Conservation (phyloP, 176 grass and related monocot genomes). For the Carex littledalei region DNA sequence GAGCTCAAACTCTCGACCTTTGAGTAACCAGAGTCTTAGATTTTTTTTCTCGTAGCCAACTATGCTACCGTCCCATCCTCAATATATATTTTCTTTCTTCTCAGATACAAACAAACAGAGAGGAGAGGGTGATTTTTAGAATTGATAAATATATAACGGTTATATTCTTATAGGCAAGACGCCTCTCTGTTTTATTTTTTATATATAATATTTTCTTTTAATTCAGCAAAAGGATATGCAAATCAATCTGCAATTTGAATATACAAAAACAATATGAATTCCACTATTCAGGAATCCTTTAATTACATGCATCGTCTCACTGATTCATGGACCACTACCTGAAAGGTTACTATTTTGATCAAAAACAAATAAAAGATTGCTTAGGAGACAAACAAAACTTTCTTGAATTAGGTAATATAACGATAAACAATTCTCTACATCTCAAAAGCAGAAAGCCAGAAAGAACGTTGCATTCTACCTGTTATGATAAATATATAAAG, state of each 20-base stretch:
- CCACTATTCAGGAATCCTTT: background rate
- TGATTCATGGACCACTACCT: background rate
- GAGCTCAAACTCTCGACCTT: no score
- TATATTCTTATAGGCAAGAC: no score
- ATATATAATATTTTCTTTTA: no score
- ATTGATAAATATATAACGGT: no score
- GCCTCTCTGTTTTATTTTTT: no score
- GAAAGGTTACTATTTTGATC: background rate
- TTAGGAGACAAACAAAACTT: slow-evolving; percentile 10
- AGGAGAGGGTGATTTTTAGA: no score
- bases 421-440: background rate
- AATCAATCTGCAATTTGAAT: background rate
- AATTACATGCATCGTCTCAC: background rate
- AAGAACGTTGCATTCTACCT: background rate
- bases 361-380: background rate
- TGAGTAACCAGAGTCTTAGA: no score
- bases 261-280: background rate
- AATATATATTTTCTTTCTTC: no score
- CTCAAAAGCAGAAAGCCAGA: background rate
- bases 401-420: background rate
- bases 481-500: background rate
- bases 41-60: no score
- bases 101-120: no score
- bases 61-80: no score
- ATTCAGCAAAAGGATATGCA: no score